A percentile compares a stretch with the other conserved stretches of the same genome.
Conservation (phyloP, 2,329 filamentous ascomycete species). For the Dissoconium aciculare region DNA sequence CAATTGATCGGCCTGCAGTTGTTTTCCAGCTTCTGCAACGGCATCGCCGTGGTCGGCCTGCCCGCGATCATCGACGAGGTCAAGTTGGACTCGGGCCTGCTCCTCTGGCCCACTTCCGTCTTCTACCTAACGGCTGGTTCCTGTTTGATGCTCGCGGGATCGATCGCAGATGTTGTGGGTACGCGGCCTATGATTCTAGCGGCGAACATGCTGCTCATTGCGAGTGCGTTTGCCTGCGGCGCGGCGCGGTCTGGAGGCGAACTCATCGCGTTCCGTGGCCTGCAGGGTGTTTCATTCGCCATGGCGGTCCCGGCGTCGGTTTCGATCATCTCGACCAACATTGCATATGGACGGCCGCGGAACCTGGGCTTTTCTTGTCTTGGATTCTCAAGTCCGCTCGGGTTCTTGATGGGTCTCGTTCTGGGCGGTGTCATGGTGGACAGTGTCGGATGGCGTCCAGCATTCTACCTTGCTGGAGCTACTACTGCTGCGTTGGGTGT, state of each 20-base stretch:
- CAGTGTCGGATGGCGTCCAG: constrained; percentile 37
- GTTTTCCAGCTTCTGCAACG: constrained; percentile 13
- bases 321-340: constrained; percentile 33
- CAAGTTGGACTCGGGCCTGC: constrained; percentile 8
- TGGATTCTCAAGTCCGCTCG: constrained; percentile 36
- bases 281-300: constrained; percentile 12
- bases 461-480: constrained; percentile 35
- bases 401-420: constrained; percentile 37
- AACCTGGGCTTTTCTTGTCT: constrained; percentile 39
- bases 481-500: constrained; percentile 28
- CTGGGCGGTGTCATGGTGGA: constrained; percentile 37
- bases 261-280: constrained; percentile 14
- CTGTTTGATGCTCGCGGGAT: constrained; percentile 36
- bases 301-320: constrained; percentile 32
- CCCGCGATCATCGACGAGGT: constrained; percentile 10
- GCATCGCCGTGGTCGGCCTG: constrained; percentile 11
- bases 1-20: constrained; percentile 13
- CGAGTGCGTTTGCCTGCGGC: constrained; percentile 31
- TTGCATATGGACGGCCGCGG: constrained; percentile 32
- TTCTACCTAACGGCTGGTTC: constrained; percentile 34
- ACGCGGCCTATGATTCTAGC: constrained; percentile 32
- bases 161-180: constrained; percentile 38
- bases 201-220: constrained; percentile 30
- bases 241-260: constrained; percentile 22
- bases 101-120: constrained; percentile 18